A percentile compares a stretch with the other conserved stretches of the same genome.
Evolutionary conservation across 2,329 filamentous ascomycete species (phyloP).

Genomic region (Aureobasidium leucospermi): DNA sequence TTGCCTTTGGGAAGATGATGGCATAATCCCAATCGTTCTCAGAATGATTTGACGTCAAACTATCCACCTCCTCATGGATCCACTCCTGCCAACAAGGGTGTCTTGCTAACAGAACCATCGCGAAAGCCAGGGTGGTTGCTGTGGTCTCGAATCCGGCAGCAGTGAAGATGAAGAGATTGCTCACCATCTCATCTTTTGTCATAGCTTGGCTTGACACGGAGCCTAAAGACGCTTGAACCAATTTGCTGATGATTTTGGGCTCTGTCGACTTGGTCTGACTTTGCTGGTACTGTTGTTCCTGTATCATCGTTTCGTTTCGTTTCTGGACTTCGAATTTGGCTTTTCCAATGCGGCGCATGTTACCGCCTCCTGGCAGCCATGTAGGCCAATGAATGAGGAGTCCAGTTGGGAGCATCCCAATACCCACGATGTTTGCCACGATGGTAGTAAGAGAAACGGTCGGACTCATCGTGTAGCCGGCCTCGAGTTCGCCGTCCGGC

Average conservation of each 20-base stretch:
- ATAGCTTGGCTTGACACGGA: slow-evolving; percentile 16
- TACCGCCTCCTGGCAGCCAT: no score
- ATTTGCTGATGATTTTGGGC: neutral
- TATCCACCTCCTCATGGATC: slow-evolving; percentile 43
- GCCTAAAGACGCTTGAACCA: neutral
- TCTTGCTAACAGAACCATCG: slow-evolving; percentile 36
- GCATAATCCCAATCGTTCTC: slow-evolving; percentile 32
- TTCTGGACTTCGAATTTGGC: neutral
- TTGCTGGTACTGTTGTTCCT: neutral
- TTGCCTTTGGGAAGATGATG: slow-evolving; percentile 31
- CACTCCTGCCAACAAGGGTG: slow-evolving; percentile 46
- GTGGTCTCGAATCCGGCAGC: slow-evolving; percentile 44
- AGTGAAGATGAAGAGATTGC: slow-evolving; percentile 43
- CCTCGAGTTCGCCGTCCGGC: neutral
- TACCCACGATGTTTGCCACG: no score
- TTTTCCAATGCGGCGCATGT: no score
- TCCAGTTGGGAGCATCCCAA: no score
- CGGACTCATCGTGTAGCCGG: neutral
- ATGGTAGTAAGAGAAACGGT: neutral
- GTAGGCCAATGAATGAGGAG: no score
- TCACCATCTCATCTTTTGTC: slow-evolving; percentile 34
- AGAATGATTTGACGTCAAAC: slow-evolving; percentile 22
- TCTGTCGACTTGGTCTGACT: neutral
- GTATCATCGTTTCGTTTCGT: slow-evolving; percentile 20
- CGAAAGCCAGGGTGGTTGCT: slow-evolving; percentile 44